Evolutionary conservation across 2,329 filamentous ascomycete genomes (phyloP), one percentile per base, ranked within the genome.

Genomic region (Ceratocystiopsis brevicomis): DNA sequence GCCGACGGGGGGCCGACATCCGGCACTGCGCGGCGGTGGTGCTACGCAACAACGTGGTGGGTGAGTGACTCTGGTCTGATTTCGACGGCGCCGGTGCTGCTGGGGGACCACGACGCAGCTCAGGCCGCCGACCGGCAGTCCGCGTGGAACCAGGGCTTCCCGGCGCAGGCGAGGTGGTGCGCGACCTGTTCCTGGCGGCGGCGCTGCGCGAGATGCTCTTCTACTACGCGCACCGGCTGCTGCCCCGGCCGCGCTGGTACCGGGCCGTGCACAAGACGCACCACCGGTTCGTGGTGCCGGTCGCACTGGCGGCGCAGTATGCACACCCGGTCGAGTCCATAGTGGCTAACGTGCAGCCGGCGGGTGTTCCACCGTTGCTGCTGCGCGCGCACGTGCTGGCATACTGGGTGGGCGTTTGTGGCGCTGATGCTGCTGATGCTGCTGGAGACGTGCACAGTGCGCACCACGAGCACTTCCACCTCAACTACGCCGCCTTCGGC

Each of bases 261-360:
- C 54, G 54, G 12, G 55, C 55, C 32, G 63, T 75, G 45, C 71
- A 75, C 58, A 73, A 73, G 49, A 58, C 58, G 18, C 71, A 76
- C 50, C 71, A 75, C 56, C 57, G 57, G 19, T 75, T 73, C 57
- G 68, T 63, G 0, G 68, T 70, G 1, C 71, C 70, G 0, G 63
- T 76, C 3, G 65, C 68, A 0, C 59, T 74, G 6, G 61, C 70
- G 0, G 67, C 70, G 2, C 67, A 74, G 49, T 75, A 71, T 49
- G 68, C 69, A 0, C 70, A 73, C 49, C 69, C 69, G 0, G 45
- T 68, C n/a, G 71, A 75, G 54, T 68, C 73, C 50, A 47, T 75
- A 3, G 44, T 71, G 12, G 67, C 69, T 15, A 73, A 73, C 48
- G 59, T 62, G 8, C 52, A 73, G 19, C 71, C 71, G 0, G 63